Percentiles rank a stretch among this genome's conserved stretches.
Evolutionary conservation across 805 yeast species (phyloP).

Genomic region (Candida ficus): DNA sequence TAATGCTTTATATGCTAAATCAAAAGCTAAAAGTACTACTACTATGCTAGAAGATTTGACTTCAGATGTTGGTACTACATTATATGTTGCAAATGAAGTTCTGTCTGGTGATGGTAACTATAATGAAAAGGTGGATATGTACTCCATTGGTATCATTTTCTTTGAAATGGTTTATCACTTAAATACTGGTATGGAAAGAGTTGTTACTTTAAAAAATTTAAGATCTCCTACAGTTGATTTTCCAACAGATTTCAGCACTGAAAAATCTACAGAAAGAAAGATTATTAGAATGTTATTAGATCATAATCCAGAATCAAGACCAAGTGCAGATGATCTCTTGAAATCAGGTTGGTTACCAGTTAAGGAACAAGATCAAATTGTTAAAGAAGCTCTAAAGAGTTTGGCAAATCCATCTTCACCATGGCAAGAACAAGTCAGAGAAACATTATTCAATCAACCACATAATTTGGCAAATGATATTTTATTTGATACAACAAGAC

Average conservation of each 20-base stretch:
- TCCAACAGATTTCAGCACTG: constrained; percentile 60
- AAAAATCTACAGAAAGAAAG: constrained; percentile 54
- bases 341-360: constrained; percentile 83
- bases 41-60: constrained; percentile 65
- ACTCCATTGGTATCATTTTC: constrained; percentile 88
- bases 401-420: constrained; percentile 88
- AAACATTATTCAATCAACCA: constrained; percentile 79
- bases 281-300: constrained; percentile 64
- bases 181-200: constrained; percentile 93
- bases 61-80: constrained; percentile 88
- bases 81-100: constrained; percentile 90
- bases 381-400: constrained; percentile 81
- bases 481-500: constrained; percentile 56
- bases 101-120: constrained; percentile 68
- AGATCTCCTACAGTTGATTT: constrained; percentile 58
- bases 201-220: constrained; percentile 58
- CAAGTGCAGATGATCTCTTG: constrained; percentile 70
- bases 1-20: constrained; percentile 30
- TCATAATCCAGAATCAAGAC: constrained; percentile 76
- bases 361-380: constrained; percentile 83
- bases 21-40: constrained; percentile 23
- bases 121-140: constrained; percentile 93
- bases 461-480: constrained; percentile 81
- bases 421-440: constrained; percentile 90
- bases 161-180: constrained; percentile 90